Evolutionary conservation across 2,329 filamentous ascomycete genomes (phyloP), one percentile per base, ranked within the genome.

Genomic region (Camptophora hylomeconis): DNA sequence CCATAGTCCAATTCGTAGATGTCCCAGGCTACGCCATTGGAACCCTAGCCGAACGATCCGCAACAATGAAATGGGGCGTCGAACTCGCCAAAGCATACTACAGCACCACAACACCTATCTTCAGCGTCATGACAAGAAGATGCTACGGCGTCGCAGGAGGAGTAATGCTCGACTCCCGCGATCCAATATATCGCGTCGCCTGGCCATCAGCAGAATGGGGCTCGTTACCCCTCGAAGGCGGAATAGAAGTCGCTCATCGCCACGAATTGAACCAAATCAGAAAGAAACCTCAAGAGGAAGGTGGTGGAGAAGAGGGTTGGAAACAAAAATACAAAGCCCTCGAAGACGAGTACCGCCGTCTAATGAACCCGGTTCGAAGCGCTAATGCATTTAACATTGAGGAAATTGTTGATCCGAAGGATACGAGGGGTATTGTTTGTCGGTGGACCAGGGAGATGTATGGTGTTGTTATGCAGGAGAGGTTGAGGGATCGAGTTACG

Each of bases 201-300:
- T 77, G 73, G 72, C 73, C 72, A 0, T 68, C 61, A 19, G 70
- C 72, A 0, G 60, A 71, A 39, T 76, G 70, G 69, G 71, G 71
- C 0, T 70, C 63, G 8, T 46, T 77, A 4, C 72, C 73, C 0
- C 52, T 76, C 1, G 69, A 73, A 30, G 73, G 72, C 2, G 72
- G 72, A 0, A 75, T 77, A 18, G 71, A 77, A 40, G 72, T 74
- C 6, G 70, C 63, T 0, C 72, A 77, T 49, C 59, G 66, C 2
- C 64, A 66, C 32, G 72, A 76, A 39, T 46, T 76, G 35, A 65
- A 61, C 34, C 29, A 33, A n/a, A 32, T 42, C 9, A 31, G 32
- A 3, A 61, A 69, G 38, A 65, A 65, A 16, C 61, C 65, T 32
- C 63, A 60, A 30, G 21, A 31, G n/a, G 15, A 26, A 14, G 44